Evolutionary conservation across 2,329 filamentous ascomycete genomes (phyloP), one percentile per base, ranked within the genome.

Genomic region (Sarocladium kiliense): DNA sequence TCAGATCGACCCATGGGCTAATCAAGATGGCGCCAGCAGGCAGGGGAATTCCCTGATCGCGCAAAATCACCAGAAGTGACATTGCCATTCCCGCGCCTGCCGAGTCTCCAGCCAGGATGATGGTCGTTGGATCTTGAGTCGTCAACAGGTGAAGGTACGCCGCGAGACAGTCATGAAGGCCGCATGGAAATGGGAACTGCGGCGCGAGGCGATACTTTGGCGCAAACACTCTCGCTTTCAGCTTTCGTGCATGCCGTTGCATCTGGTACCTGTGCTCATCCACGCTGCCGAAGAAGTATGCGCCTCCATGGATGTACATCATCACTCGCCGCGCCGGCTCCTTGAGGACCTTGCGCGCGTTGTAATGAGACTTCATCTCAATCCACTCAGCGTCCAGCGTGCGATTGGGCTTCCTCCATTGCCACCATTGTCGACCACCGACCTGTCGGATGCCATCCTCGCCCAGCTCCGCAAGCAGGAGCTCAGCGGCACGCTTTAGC

Each of bases 201-300:
- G 93, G 94, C 5, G 94, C 84, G 27, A 99, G 78, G 39, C 94
- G 84, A 70, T 97, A 99, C 58, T 85, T 78, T 4, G 93, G 88
- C 23, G 93, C 91, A 68, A 97, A 85, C 7, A 97, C 88, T 55
- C 91, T 81, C 18, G 91, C 93, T 70, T 94, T 91, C 58, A 99
- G 79, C 73, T 97, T 97, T 54, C 94, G 82, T 26, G 94, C 94
- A 78, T 97, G 92, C 50, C 93, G 82, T 71, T 99, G 94, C 79
- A 99, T 85, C 77, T 97, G 93, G 72, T 97, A 97, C n/a, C 94
- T 86, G 74, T 97, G 94, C 70, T 96, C 92, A 66, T 97, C 92
- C 36, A 97, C 87, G 63, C 91, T 95, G 14, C 94, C 93, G 68
- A 99, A 97, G 72, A 87, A 99, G 72, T 96, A 97, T 19, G 89